Percentiles rank a stretch among this genome's conserved stretches.
Evolutionary conservation across 495 filamentous ascomycete species (phyloP).

Genomic region (Tetracladium marchalianum): DNA sequence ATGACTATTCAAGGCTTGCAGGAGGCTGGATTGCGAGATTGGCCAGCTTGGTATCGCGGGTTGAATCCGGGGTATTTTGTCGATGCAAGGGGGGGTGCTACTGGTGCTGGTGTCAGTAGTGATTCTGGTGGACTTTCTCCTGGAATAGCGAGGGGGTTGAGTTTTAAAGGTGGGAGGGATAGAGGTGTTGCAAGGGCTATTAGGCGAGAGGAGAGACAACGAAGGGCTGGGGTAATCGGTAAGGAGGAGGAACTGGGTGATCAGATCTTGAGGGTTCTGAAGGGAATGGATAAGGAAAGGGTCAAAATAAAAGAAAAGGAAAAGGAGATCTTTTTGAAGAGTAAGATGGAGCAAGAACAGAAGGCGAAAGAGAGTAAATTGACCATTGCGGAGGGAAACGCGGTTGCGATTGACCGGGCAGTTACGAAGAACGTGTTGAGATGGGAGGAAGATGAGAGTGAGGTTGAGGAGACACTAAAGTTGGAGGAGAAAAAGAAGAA

Average conservation of each 20-base stretch:
- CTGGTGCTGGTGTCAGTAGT: not conserved
- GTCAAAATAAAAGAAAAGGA: not conserved
- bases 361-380: constrained; percentile 10
- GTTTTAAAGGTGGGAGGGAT: not conserved
- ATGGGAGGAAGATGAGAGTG: constrained; percentile 15
- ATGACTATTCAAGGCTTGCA: constrained; percentile 23
- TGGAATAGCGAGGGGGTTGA: not conserved
- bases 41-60: constrained; percentile 26
- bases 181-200: not conserved
- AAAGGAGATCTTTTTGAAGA: not conserved
- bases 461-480: not conserved
- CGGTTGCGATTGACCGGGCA: constrained; percentile 9
- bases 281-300: constrained; percentile 4
- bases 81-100: not conserved
- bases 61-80: constrained; percentile 15
- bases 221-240: not conserved
- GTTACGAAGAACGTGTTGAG: constrained; percentile 4
- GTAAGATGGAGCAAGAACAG: not conserved
- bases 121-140: too few relatives aligned
- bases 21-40: constrained; percentile 26
- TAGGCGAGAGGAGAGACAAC: constrained; percentile 6
- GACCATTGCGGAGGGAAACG: constrained; percentile 6
- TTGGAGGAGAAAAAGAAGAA: not conserved
- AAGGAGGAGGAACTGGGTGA: constrained; percentile 9
- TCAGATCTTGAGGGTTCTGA: constrained; percentile 8